Evolutionary conservation across 2,329 filamentous ascomycete species (phyloP), one percentile per base, ranked within the genome.

Genomic region (Apiospora arundinis): DNA sequence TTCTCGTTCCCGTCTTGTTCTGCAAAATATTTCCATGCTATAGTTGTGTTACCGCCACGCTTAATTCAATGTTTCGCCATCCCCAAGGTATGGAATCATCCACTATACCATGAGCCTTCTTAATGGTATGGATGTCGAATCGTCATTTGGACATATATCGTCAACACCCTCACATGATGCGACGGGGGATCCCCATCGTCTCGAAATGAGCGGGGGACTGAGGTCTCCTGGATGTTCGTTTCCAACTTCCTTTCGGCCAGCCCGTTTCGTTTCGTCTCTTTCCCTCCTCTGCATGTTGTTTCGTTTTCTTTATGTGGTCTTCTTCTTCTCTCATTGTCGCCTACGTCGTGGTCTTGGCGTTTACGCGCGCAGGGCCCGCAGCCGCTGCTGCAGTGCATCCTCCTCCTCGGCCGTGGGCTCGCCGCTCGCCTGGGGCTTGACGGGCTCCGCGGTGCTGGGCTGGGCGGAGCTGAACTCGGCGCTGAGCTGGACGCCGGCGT

Each of bases 401-500:
- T 95, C 93, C 80, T 94, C 91, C 79, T 95, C 92, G 72, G 93
- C 90, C 2, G 92, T 93, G 2, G 92, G 92, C 74, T 93, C 92
- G 72, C 86, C 87, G 23, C 87, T 84, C 0, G 88, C 84, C 56
- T 63, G 56, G 16, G 75, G 74, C 16, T 73, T 74, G 21, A 81
- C 82, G 9, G 92, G 88, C 66, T 92, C 90, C 37, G 86, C 86
- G 77, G 86, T 88, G 74, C 86, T 86, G 28, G 88, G 85, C 52
- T 85, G 87, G 2, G 87, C 87, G 71, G 85, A 81, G 77, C 84
- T 87, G 74, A 97, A 90, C 82, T 96, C 93, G 79, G 92, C 89
- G 75, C 90, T 90, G 73, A 97, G 85, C 82, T 96, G 93, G 69
- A 97, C 89, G 70, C 95, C 95, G 12, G 93, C 94, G 81, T 97